phyloP scores from a whole-genome alignment of 2,329 filamentous ascomycete species.

The Acarospora socialis region DNA sequence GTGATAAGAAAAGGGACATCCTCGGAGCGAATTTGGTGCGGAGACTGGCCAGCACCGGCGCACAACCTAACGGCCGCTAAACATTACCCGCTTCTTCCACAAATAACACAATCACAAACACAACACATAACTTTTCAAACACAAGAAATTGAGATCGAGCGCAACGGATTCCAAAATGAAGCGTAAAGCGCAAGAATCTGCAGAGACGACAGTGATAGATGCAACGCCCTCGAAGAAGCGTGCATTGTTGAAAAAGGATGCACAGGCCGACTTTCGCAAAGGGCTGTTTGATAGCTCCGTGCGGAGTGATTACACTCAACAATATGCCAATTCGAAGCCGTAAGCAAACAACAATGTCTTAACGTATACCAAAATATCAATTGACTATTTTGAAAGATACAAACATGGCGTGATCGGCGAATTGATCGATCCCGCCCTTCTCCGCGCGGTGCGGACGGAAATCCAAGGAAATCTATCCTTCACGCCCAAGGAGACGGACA shows the following conservation, averaged over 20 bases:
- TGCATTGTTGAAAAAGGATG: background rate
- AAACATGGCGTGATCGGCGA: slow-evolving; percentile 80
- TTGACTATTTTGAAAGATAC: slow-evolving; percentile 40
- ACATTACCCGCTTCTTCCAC: no score
- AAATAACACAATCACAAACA: no score
- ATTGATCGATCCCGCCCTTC: slow-evolving; percentile 64
- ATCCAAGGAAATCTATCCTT: slow-evolving; percentile 85
- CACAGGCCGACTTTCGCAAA: background rate
- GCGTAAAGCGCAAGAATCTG: background rate
- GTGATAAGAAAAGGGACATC: no score
- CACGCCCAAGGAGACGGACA: slow-evolving; percentile 97
- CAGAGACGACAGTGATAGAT: background rate
- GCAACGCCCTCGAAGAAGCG: no score
- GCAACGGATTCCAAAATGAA: no score
- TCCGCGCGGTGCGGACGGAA: slow-evolving; percentile 76
- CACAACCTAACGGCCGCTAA: no score
- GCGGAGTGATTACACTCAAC: background rate
- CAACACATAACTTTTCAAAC: no score
- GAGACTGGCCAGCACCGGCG: no score
- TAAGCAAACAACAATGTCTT: slow-evolving; percentile 3
- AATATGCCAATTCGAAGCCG: slow-evolving; percentile 4
- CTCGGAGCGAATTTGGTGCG: no score
- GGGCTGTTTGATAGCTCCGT: background rate
- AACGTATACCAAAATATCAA: slow-evolving; percentile 6
- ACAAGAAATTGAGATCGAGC: no score